Percentiles rank a stretch among this genome's conserved stretches.
phyloP scores from a whole-genome alignment of 805 yeast species.

The Saccharomycopsis capsularis region DNA sequence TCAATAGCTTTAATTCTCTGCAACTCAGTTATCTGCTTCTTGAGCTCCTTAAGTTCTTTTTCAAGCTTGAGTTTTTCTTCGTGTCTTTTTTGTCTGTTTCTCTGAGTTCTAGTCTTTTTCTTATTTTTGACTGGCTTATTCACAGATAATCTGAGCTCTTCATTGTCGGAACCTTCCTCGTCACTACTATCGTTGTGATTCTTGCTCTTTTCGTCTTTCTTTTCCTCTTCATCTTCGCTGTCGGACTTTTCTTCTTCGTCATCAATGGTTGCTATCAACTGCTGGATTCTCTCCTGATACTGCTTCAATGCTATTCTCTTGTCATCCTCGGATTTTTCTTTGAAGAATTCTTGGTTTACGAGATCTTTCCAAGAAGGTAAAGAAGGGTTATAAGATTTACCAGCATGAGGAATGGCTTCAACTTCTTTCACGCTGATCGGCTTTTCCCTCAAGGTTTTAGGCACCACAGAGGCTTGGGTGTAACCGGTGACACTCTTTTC shows the following conservation, averaged over 20 bases:
- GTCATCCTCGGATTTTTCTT: slow-evolving; percentile 62
- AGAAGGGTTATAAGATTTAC: slow-evolving; percentile 90
- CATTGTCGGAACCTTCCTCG: slow-evolving; percentile 29
- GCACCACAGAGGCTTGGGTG: slow-evolving; percentile 43
- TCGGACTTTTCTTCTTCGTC: slow-evolving; percentile 42
- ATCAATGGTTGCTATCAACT: slow-evolving; percentile 55
- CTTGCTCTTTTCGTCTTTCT: slow-evolving; percentile 31
- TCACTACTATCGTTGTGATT: slow-evolving; percentile 5
- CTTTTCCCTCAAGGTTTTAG: slow-evolving; percentile 44
- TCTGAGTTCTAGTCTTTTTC: slow-evolving; percentile 69
- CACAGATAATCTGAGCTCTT: slow-evolving; percentile 48
- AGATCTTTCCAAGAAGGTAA: slow-evolving; percentile 73
- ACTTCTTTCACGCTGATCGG: slow-evolving; percentile 50
- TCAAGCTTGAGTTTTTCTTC: slow-evolving; percentile 53
- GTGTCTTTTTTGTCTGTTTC: slow-evolving; percentile 63
- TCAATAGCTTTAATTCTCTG: slow-evolving; percentile 37
- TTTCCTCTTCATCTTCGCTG: slow-evolving; percentile 33
- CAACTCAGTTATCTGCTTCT: slow-evolving; percentile 53
- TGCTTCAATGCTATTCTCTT: slow-evolving; percentile 54
- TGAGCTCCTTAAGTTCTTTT: slow-evolving; percentile 42
- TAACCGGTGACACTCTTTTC: slow-evolving; percentile 38
- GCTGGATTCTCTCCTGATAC: slow-evolving; percentile 55
- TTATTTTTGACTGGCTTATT: slow-evolving; percentile 63
- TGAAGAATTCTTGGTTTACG: slow-evolving; percentile 56
- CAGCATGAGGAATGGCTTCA: slow-evolving; percentile 62